Base-by-base conservation (phyloP, 2,329 filamentous ascomycete species). In the Daldinia eschscholtzii region DNA sequence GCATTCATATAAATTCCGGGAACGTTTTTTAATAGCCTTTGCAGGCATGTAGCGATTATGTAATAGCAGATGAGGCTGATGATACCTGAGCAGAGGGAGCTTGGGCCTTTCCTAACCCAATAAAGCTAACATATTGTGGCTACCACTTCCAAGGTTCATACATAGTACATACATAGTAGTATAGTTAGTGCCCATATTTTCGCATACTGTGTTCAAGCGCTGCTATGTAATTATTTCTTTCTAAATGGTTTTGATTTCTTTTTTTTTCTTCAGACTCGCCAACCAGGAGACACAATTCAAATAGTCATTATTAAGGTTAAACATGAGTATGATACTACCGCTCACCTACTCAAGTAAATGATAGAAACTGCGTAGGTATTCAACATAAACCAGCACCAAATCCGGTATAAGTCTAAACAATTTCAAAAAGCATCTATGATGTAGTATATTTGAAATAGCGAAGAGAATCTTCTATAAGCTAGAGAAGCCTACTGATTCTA, bases 211-310 rank as follows among this genome's bases (percentile, higher is more conserved):
- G 30, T 37, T 37, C 12, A 37, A 6, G 35, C 10, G 33, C 33
- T 35, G 33, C 33, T 35, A 6, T 35, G 33, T 9, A 35, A 35
- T 35, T 37, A 23, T 37, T 13, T n/a, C 10, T 55, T 35, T 35
- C 10, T 35, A 6, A 35, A 9, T 9, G 33, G 33, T 6, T 35
- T 9, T 35, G 2, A 35, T 35, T 9, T 35, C 2, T 12, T 28
- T 37, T 2, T 20, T 39, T 23, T 55, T n/a, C 13, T 33, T 42
- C 39, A 42, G 6, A 26, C 23, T 30, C 18, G 30, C 61, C 64
- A 70, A 70, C 62, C 42, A 67, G 23, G 13, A 60, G 48, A 2
- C 53, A 52, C 64, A 70, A 62, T 70, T 65, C 35, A 33, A 44
- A 18, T 35, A 65, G 39, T 59, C 20, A 46, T 42, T 15, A 23